phyloP scores from a whole-genome alignment of 2,329 filamentous ascomycete species.

The Rhexocercosporidium sp. region DNA sequence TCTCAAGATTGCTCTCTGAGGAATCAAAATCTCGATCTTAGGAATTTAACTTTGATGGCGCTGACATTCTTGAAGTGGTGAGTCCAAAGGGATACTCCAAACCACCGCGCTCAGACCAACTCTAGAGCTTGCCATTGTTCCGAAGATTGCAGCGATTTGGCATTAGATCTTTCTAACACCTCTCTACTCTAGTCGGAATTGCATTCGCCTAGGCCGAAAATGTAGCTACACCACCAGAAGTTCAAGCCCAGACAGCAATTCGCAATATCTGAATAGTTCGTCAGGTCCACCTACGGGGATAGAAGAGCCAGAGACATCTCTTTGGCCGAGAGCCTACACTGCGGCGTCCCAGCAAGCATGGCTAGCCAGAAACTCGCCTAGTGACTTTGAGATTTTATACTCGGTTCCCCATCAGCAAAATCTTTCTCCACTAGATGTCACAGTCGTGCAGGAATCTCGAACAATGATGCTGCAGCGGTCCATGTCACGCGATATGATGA shows the following conservation, averaged over 20 bases:
- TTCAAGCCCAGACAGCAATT: background rate
- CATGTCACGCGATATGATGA: conserved; percentile 17
- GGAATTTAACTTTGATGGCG: no score
- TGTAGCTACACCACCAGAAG: conserved; percentile 21
- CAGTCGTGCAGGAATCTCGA: conserved; percentile 26
- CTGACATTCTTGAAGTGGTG: no score
- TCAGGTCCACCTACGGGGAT: background rate
- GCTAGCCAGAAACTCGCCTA: conserved; percentile 6
- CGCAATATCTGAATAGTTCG: background rate
- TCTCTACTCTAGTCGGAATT: conserved; percentile 23
- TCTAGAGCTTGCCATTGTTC: background rate
- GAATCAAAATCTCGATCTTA: no score
- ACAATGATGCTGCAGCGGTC: conserved; percentile 20
- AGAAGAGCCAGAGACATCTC: background rate
- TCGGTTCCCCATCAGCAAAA: conserved; percentile 11
- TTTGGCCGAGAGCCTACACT: background rate
- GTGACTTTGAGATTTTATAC: conserved; percentile 9
- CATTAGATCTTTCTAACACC: background rate
- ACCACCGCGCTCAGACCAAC: background rate
- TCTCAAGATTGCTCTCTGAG: no score
- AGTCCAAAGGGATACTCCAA: background rate
- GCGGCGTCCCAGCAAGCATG: conserved; percentile 21
- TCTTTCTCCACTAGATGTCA: conserved; percentile 13
- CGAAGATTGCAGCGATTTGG: background rate
- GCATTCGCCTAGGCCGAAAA: conserved; percentile 26